Conservation (phyloP, 2,329 filamentous ascomycete genomes). For the Sporothrix sp. region DNA sequence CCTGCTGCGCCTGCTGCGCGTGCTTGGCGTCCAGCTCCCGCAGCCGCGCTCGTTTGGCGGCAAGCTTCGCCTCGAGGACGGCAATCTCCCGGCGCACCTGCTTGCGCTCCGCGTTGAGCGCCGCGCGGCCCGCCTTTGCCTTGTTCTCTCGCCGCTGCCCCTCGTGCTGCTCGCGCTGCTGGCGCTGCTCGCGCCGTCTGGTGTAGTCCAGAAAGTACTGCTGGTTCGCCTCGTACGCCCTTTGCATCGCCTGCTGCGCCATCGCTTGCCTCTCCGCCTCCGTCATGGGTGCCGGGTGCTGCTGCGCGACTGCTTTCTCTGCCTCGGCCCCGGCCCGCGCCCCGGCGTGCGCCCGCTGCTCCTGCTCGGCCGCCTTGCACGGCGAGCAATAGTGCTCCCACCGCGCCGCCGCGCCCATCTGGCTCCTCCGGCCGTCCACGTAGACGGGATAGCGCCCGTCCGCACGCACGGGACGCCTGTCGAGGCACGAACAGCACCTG, state of each 20-base stretch:
- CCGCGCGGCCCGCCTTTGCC: background rate
- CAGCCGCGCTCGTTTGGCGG: background rate
- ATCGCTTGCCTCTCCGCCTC: too few species aligned
- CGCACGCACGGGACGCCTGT: background rate
- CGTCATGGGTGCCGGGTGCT: too few species aligned
- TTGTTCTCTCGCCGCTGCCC: background rate
- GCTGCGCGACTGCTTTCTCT: background rate
- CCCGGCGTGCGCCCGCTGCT: background rate
- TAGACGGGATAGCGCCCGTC: slow-evolving; percentile 11
- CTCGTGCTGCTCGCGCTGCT: background rate
- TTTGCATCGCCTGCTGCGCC: too few species aligned
- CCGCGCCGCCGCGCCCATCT: background rate
- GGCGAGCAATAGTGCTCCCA: slow-evolving; percentile 12
- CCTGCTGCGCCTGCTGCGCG: background rate
- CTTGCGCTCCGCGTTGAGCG: background rate
- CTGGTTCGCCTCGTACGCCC: background rate
- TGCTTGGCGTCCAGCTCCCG: background rate
- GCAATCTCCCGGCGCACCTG: background rate
- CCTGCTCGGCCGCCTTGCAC: background rate
- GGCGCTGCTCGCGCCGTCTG: background rate
- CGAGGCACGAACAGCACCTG: slow-evolving; percentile 11
- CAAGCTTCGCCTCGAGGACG: background rate
- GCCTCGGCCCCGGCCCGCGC: too few species aligned
- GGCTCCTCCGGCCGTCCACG: slow-evolving; percentile 3
- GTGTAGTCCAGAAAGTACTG: background rate